Evolutionary conservation across 495 filamentous ascomycete genomes (phyloP).

Genomic region (Delitschia confertaspora): DNA sequence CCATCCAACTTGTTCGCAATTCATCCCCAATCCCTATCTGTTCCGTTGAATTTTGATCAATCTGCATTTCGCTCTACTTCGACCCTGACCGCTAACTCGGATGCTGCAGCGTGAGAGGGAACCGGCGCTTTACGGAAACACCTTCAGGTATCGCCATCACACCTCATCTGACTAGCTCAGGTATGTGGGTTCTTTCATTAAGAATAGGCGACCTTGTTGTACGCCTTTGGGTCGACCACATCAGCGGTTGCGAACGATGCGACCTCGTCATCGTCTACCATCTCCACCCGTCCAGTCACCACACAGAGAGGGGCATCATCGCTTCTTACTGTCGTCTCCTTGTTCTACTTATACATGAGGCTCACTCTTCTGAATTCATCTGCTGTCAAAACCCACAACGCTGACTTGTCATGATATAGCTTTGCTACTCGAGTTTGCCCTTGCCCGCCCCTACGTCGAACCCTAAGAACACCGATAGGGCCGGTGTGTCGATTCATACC

Average conservation of each 20-base stretch:
- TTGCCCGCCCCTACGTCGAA: slow-evolving; percentile 11
- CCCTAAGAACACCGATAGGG: slow-evolving; percentile 29
- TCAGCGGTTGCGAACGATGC: too few relatives aligned
- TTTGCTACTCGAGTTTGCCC: slow-evolving; percentile 4
- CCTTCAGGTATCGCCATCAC: slow-evolving; percentile 12
- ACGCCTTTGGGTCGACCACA: too few relatives aligned
- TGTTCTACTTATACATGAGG: too few relatives aligned
- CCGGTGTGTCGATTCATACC: slow-evolving; percentile 16
- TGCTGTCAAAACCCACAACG: too few relatives aligned
- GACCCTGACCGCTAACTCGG: slow-evolving; percentile 13
- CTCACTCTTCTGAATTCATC: too few relatives aligned
- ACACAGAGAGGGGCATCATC: too few relatives aligned
- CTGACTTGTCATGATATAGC: not conserved
- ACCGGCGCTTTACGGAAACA: slow-evolving; percentile 25
- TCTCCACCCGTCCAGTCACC: slow-evolving; percentile 23
- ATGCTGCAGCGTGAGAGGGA: slow-evolving; percentile 1
- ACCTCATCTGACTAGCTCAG: slow-evolving; percentile 11
- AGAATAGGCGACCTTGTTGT: slow-evolving; percentile 17
- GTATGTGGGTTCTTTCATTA: slow-evolving; percentile 21
- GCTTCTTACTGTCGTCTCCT: slow-evolving; percentile 1
- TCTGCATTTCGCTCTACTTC: not conserved
- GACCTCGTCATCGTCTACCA: slow-evolving; percentile 12
- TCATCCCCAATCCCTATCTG: not conserved
- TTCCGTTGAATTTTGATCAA: not conserved
- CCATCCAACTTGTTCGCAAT: not conserved